Evolutionary conservation across 1,139 yeast species (phyloP).

Genomic region (Meyerozyma sp.): DNA sequence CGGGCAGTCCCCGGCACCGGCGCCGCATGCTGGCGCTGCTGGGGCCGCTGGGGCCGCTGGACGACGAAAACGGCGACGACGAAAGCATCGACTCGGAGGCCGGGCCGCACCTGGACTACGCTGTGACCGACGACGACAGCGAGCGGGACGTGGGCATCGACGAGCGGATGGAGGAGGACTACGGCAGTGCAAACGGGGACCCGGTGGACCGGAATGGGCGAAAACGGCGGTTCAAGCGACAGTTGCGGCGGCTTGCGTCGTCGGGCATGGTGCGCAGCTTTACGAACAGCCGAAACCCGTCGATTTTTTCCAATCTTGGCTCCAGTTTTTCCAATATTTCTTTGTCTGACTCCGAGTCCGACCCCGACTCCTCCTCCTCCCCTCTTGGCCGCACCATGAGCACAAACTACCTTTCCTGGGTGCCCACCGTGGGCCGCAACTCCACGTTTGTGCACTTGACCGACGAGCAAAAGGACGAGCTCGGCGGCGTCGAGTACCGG

Average conservation of each 20-base stretch:
- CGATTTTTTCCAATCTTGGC: too few relatives aligned
- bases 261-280: not conserved
- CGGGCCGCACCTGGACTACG: not conserved
- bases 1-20: conserved; percentile 4
- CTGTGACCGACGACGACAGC: not conserved
- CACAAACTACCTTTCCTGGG: conserved; percentile 75
- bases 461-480: conserved; percentile 82
- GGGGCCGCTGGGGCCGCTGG: not conserved
- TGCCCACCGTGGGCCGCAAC: conserved; percentile 91
- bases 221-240: not conserved
- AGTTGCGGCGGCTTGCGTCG: not conserved
- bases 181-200: not conserved
- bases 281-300: not conserved
- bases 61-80: not conserved
- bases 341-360: conserved; percentile 11
- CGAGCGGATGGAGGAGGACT: not conserved
- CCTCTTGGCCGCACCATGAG: conserved; percentile 33
- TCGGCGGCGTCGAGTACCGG: conserved; percentile 96
- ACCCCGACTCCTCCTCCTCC: conserved; percentile 10
- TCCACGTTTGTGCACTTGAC: conserved; percentile 83
- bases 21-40: not conserved
- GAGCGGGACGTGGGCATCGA: not conserved
- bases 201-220: not conserved
- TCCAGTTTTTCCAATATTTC: too few relatives aligned
- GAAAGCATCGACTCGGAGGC: not conserved